These are phyloP conservation scores for Ophiostoma sp. DNA, from an alignment of 2,329 filamentous ascomycete genomes.

Conservation along the genomic window DNA sequence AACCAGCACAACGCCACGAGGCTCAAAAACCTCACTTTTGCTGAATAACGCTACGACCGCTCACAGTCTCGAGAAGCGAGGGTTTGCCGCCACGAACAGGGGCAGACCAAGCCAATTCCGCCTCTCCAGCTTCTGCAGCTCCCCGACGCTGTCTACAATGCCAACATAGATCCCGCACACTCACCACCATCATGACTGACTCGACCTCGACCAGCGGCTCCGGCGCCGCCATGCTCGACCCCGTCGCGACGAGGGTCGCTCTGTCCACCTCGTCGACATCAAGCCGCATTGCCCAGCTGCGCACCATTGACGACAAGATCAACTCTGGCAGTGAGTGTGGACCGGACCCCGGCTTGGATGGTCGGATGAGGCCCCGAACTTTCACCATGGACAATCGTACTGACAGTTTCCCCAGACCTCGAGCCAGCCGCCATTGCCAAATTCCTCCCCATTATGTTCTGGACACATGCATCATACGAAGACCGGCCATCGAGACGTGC, in stretches of 20 bases:
- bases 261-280: slow-evolving; percentile 59
- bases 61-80: slow-evolving; percentile 21
- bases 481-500: slow-evolving; percentile 80
- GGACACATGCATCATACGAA: slow-evolving; percentile 79
- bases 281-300: slow-evolving; percentile 50
- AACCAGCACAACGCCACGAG: slow-evolving; percentile 13
- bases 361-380: not conserved
- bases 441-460: slow-evolving; percentile 70
- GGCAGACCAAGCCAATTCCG: slow-evolving; percentile 21
- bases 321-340: slow-evolving; percentile 46
- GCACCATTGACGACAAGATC: slow-evolving; percentile 52
- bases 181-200: slow-evolving; percentile 45
- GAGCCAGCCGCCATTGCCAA: slow-evolving; percentile 45
- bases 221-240: slow-evolving; percentile 26
- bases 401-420: slow-evolving; percentile 35
- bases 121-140: slow-evolving; percentile 18
- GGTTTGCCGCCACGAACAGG: slow-evolving; percentile 21
- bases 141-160: slow-evolving; percentile 22
- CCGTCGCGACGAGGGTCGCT: slow-evolving; percentile 32
- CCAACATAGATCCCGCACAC: slow-evolving; percentile 24
- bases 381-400: not conserved
- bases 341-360: not conserved
- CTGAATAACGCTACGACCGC: not conserved
- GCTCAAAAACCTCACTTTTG: slow-evolving; percentile 13
- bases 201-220: slow-evolving; percentile 39